Evolutionary conservation across 768 basidiomycete genomes (phyloP).

Genomic region (Auricularia sp.): DNA sequence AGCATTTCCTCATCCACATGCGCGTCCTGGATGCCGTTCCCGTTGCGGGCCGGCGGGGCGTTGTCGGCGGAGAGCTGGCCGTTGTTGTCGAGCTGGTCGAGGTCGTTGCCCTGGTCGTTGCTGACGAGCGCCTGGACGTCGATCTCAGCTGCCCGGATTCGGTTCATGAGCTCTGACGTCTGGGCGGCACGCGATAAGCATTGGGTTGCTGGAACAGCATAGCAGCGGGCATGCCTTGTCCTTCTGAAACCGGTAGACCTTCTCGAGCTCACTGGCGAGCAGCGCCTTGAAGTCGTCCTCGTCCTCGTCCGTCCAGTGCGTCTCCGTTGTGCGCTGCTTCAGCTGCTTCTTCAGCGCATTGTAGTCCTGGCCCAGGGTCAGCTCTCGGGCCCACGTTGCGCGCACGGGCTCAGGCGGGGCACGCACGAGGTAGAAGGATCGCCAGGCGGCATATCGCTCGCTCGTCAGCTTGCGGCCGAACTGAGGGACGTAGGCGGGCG

Average conservation of each 20-base stretch:
- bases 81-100: conserved; percentile 4
- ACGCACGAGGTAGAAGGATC: conserved; percentile 60
- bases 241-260: conserved; percentile 90
- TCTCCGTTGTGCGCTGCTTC: conserved; percentile 52
- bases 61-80: neutral
- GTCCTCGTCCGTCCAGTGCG: conserved; percentile 63
- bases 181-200: conserved; percentile 17
- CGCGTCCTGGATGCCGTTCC: conserved; percentile 11
- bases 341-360: conserved; percentile 81
- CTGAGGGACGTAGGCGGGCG: neutral
- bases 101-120: conserved; percentile 30
- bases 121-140: conserved; percentile 70
- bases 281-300: conserved; percentile 72
- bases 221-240: conserved; percentile 44
- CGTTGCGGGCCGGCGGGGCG: neutral
- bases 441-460: conserved; percentile 85
- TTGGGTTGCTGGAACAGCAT: neutral
- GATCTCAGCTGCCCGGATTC: conserved; percentile 74
- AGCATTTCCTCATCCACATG: conserved; percentile 2
- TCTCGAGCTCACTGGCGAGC: conserved; percentile 82
- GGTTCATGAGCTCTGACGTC: conserved; percentile 72
- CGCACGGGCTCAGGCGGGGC: neutral
- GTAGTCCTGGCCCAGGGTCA: conserved; percentile 40
- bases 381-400: neutral
- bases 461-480: conserved; percentile 32